A percentile compares a stretch with the other conserved stretches of the same genome.
phyloP scores from a whole-genome alignment of 2,329 filamentous ascomycete species.

The Cladorrhinum sp. region DNA sequence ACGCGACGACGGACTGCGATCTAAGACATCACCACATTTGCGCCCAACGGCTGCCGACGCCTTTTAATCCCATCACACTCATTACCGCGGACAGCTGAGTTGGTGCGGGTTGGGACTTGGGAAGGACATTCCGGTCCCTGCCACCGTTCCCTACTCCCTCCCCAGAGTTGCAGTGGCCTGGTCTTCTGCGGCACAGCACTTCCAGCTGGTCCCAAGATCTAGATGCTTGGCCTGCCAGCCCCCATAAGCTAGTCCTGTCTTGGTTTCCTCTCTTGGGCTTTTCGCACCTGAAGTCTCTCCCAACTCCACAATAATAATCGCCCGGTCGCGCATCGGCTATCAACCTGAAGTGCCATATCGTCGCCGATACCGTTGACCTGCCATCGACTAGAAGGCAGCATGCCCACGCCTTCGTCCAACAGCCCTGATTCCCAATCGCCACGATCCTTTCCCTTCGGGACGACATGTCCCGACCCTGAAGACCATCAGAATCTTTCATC shows the following conservation, averaged over 20 bases:
- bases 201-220: slow-evolving; percentile 2
- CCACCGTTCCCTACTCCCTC: neutral
- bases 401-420: slow-evolving; percentile 48
- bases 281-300: neutral
- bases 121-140: neutral
- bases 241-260: slow-evolving; percentile 1
- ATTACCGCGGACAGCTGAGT: neutral
- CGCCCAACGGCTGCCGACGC: neutral
- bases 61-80: slow-evolving; percentile 8
- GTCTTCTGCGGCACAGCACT: neutral
- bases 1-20: neutral
- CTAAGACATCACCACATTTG: slow-evolving; percentile 18
- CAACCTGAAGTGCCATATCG: neutral
- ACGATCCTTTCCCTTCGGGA: slow-evolving; percentile 28
- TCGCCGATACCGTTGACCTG: neutral
- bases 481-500: slow-evolving; percentile 21
- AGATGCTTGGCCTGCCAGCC: slow-evolving; percentile 6
- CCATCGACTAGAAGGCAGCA: slow-evolving; percentile 27
- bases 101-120: neutral
- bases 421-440: slow-evolving; percentile 38
- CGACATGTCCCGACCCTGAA: slow-evolving; percentile 29
- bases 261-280: slow-evolving; percentile 1
- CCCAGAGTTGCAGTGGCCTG: neutral
- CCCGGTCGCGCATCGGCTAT: slow-evolving; percentile 11
- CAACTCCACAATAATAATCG: slow-evolving; percentile 8